Base-by-base conservation (phyloP, 805 yeast genomes). In the Wickerhamiella vanderwaltii region DNA sequence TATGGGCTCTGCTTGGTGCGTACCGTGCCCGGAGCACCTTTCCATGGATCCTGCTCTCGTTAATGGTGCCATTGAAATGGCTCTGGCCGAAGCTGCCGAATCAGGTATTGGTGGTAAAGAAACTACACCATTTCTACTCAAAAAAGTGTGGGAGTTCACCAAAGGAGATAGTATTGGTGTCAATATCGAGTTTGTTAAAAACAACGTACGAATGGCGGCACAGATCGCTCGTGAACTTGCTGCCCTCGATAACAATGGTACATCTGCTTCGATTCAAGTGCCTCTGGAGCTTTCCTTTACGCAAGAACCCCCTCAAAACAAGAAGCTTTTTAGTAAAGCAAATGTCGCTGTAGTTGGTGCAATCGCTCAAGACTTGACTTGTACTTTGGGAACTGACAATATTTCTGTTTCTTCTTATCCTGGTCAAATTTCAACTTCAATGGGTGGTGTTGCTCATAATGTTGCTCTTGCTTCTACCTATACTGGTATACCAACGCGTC, bases 371-470 rank as follows among this genome's bases (percentile, higher is more conserved):
- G 95, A 85, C 55, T 65, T 82, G 0, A 72, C 78, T 4, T 73
- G 83, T 48, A 65, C 67, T 11, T 52, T 79, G 5, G 49, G 56
- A 1, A 51, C 61, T 3, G 51, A 48, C 13, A 47, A 52, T 12
- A 52, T 55, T 22, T 50, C 55, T 4, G 51, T 68, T 50, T 59
- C 88, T 45, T 84, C 94, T 2, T 80, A 80, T 48, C 91, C 91
- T 0, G 86, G 91, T 0, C 54, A 51, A 0, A 67, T 73, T 5
- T 51, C 58, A 1, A 67, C 76, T 2, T 65, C 79, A 0, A 56
- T 83, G 6, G 95, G 95, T 1, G 95, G 95, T 1, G 94, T 85
- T 2, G 95, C 85, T 0, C 77, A 71, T 56, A 85, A 86, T 51
- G 76, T 85, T 12, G 76, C 83, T 0, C 52, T 71, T n/a, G 88